Evolutionary conservation across 2,329 filamentous ascomycete species (phyloP), one percentile per base, ranked within the genome.

Genomic region (Fusarium praegraminearum): DNA sequence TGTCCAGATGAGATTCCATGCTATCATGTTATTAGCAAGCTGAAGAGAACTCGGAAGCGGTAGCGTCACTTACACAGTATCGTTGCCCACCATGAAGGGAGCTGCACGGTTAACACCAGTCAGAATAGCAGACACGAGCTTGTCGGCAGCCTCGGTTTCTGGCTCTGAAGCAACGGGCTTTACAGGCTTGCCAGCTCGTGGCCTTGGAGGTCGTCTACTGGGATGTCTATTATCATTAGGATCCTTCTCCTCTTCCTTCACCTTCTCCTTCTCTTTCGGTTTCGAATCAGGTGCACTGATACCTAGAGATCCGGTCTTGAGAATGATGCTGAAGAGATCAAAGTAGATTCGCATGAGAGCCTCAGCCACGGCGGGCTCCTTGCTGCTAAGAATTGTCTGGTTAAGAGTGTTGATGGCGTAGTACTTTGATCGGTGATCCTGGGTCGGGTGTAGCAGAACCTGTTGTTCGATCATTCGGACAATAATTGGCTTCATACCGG

Each of bases 321-420:
- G 83, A 33, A 98, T 83, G 15, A 90, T 85, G 16, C 97, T 87
- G 76, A 99, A 99, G 40, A 97, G 84, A 35, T 91, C 89, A 78
- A 99, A 99, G 82, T 98, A 99, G 45, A 98, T 94, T 55, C 93
- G 89, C 40, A 99, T 84, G 16, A 99, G 85, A 55, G 91, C 89
- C 75, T 92, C 90, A 10, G 94, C 94, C 20, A 97, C 87, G 20
- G 89, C 85, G 40, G 94, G 91, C 76, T 98, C 95, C 74, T 91
- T 96, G 57, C 83, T 87, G 78, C 93, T 97, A 51, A 99, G 81
- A 51, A 98, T 94, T 0, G 95, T 98, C 81, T 99, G 97, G 78
- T 99, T 99, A 51, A 99, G 85, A 0, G 96, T 98, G 78, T 98
- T 98, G 78, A 97, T 90, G 35, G 93, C 94, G 79, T 97, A 98